phyloP scores from a whole-genome alignment of 2,329 filamentous ascomycete genomes.

The Elsinoe australis region DNA sequence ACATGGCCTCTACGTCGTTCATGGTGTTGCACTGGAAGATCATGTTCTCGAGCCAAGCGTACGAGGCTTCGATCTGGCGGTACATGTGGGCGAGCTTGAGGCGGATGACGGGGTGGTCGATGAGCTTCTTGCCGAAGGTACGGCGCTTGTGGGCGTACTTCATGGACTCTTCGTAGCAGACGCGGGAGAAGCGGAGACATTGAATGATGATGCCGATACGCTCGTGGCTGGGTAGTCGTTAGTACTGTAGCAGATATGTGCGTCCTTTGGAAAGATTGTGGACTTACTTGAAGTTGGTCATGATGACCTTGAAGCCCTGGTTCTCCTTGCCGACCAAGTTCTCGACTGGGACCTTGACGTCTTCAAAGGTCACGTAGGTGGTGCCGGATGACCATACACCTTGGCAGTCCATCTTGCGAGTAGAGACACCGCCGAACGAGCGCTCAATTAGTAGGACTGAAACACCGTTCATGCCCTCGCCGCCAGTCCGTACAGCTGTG shows the following conservation, averaged over 20 bases:
- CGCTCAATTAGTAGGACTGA: constrained; percentile 89
- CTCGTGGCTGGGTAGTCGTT: constrained; percentile 98
- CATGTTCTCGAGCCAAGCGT: constrained; percentile 92
- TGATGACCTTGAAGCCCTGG: constrained; percentile 96
- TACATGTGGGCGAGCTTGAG: constrained; percentile 98
- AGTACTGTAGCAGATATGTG: too few species aligned
- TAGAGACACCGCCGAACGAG: constrained; percentile 73
- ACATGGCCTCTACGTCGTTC: constrained; percentile 90
- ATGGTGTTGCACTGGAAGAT: constrained; percentile 90
- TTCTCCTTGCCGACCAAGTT: constrained; percentile 97
- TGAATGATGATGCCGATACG: constrained; percentile 98
- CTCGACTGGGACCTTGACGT: constrained; percentile 99
- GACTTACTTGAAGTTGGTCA: constrained; percentile 73
- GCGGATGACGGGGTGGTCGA: constrained; percentile 93
- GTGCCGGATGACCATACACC: constrained; percentile 93
- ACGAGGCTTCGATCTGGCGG: constrained; percentile 92
- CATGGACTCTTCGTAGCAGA: constrained; percentile 93
- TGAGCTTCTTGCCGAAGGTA: constrained; percentile 93
- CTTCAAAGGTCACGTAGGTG: constrained; percentile 96
- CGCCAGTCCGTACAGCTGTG: constrained; percentile 84
- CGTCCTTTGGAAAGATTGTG: constrained; percentile 32
- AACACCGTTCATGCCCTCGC: constrained; percentile 81
- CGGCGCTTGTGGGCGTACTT: constrained; percentile 96
- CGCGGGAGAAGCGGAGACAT: constrained; percentile 86
- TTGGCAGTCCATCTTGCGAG: constrained; percentile 95